Base-by-base conservation (phyloP, 768 basidiomycete genomes). In the Amanita pseudoporphyria region DNA sequence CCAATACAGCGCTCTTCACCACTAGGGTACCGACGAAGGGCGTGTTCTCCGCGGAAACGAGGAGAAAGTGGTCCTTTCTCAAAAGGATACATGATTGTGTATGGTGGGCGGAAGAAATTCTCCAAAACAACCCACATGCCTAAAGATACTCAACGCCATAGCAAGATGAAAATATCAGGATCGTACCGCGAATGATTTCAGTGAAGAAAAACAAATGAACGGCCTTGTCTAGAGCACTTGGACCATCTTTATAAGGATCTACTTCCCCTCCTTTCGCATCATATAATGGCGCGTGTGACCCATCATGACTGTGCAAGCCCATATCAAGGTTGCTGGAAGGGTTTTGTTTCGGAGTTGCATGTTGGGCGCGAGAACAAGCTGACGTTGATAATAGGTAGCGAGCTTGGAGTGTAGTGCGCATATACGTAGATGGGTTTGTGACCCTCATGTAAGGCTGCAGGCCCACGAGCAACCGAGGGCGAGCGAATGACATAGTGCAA, bases 1-100 rank as follows among this genome's bases (percentile, higher is more conserved):
- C 95, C 95, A 54, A 99, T 99, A 69, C 96, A 99, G 39, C 96
- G 82, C 66, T 99, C 96, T 70, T 99, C 96, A 19, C 96, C 96
- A 54, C 85, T 94, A 12, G 96, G 92, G 67, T 99, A 99, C 58
- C 96, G 73, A 52, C 96, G 82, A 53, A 99, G 71, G 26, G 96
- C 96, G 67, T 99, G 96, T 67, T 99, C 96, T 41, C 96, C 96
- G 61, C 96, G 84, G 76, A 99, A 99, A 53, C 96, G 89, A 43
- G 96, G 93, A 24, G 93, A 96, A 42, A 98, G 69, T 19, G 96
- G 96, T 30, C 96, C 96, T 66, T 98, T 98, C 71, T 99, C 96
- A 58, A 92, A 96, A 3, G 93, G 94, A 64, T 92, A 92, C 85
- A 86, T 93, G 73, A 97, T 97, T 28, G 95, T 99, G 67, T 98